These are phyloP conservation scores for Ogataea naganishii DNA, from an alignment of 805 yeast species.

Conservation along the genomic window DNA sequence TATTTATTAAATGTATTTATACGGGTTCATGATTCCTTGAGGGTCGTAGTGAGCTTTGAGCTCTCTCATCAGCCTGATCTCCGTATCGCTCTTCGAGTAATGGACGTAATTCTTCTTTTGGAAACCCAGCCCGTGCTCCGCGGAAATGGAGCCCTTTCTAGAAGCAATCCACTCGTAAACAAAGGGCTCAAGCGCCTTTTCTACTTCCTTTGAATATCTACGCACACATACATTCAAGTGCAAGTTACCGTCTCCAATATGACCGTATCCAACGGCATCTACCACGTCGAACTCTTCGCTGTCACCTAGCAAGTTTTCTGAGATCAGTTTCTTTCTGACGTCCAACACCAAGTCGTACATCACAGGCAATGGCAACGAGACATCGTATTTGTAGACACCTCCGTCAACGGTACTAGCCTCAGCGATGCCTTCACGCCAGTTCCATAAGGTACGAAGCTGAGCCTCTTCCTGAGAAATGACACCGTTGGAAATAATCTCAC, in stretches of 20 bases:
- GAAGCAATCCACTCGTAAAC: constrained; percentile 82
- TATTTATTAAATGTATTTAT: constrained; percentile 67
- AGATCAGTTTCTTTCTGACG: constrained; percentile 50
- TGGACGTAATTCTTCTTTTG: constrained; percentile 88
- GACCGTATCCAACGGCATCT: constrained; percentile 94
- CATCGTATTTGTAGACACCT: constrained; percentile 96
- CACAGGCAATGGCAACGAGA: constrained; percentile 76
- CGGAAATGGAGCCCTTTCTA: constrained; percentile 82
- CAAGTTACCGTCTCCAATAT: constrained; percentile 93
- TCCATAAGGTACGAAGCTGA: constrained; percentile 77
- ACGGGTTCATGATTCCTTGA: constrained; percentile 86
- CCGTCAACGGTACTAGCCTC: constrained; percentile 83
- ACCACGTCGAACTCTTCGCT: constrained; percentile 58
- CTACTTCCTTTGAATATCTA: constrained; percentile 71
- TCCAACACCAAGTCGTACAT: constrained; percentile 80
- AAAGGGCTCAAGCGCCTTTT: constrained; percentile 81
- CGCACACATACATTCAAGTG: constrained; percentile 91
- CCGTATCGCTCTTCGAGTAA: constrained; percentile 69
- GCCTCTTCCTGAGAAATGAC: constrained; percentile 93
- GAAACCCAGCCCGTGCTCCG: constrained; percentile 97
- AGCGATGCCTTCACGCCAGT: constrained; percentile 92
- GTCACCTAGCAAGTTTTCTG: constrained; percentile 51
- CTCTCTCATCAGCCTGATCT: constrained; percentile 67
- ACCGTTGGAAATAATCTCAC: constrained; percentile 82
- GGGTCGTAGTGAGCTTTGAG: constrained; percentile 85